A percentile compares a stretch with the other conserved stretches of the same genome.
Evolutionary conservation across 2,329 filamentous ascomycete genomes (phyloP).

Genomic region (Achaetomium macrosporum): DNA sequence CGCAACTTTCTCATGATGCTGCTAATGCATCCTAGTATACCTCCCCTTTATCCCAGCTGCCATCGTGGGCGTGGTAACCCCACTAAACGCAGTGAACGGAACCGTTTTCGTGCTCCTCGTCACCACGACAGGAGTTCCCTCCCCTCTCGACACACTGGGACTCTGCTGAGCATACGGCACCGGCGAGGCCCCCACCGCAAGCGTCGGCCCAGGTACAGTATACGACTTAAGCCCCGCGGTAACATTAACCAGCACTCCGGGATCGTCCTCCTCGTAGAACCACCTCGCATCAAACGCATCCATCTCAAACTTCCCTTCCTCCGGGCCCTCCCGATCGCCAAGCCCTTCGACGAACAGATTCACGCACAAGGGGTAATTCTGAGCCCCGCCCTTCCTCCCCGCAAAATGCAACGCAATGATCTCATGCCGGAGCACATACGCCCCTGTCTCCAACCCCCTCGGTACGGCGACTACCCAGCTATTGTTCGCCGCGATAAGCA

Average conservation of each 20-base stretch:
- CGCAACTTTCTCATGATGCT: not conserved
- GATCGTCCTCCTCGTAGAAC: constrained; percentile 24
- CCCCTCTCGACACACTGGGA: constrained; percentile 12
- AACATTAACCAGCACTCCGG: constrained; percentile 26
- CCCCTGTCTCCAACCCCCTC: constrained; percentile 35
- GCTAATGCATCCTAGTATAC: constrained; percentile 4
- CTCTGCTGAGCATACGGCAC: constrained; percentile 24
- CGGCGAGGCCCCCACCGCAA: constrained; percentile 24
- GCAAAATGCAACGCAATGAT: constrained; percentile 37
- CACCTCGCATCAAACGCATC: constrained; percentile 18
- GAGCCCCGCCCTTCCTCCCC: constrained; percentile 22
- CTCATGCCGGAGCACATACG: constrained; percentile 51
- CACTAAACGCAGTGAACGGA: constrained; percentile 17
- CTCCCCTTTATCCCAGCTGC: constrained; percentile 1
- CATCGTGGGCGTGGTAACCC: not conserved
- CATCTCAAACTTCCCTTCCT: constrained; percentile 13
- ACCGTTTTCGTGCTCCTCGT: constrained; percentile 18
- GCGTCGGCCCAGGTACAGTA: constrained; percentile 26
- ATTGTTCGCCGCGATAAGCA: constrained; percentile 48
- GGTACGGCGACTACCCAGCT: constrained; percentile 45
- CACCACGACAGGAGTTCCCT: constrained; percentile 27
- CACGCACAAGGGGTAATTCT: constrained; percentile 30
- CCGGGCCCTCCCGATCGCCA: not conserved
- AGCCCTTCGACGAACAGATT: constrained; percentile 27
- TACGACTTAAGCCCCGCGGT: constrained; percentile 22